Percentiles rank a stretch among this genome's conserved stretches.
Evolutionary conservation across 176 grass and related monocot species (phyloP).

Genomic region (Phoenix dactylifera): DNA sequence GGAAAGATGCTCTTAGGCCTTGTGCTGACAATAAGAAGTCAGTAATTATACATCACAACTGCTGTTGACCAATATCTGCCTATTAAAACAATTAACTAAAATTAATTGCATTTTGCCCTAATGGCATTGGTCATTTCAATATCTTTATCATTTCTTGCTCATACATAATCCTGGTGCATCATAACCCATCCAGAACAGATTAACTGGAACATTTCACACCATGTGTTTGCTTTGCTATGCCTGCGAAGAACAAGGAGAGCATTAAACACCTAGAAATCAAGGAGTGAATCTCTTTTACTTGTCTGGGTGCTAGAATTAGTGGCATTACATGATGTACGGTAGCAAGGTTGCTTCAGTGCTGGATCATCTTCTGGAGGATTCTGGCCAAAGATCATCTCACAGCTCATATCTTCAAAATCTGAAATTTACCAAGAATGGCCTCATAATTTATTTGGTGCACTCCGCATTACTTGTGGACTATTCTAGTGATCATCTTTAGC

Average conservation of each 20-base stretch:
- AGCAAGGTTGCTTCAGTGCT: conserved; percentile 86
- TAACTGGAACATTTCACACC: conserved; percentile 56
- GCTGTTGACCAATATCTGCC: too few species aligned
- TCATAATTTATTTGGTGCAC: conserved; percentile 11
- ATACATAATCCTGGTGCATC: too few species aligned
- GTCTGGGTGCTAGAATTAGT: not conserved
- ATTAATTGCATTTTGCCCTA: too few species aligned
- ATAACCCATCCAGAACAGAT: conserved; percentile 4
- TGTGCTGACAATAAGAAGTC: too few species aligned
- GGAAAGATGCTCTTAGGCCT: too few species aligned
- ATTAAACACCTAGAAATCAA: conserved; percentile 13
- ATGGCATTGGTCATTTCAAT: too few species aligned
- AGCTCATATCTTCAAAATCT: conserved; percentile 99
- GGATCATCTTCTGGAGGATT: conserved; percentile 81
- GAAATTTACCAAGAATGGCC: conserved; percentile 3
- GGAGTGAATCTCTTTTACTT: conserved; percentile 1
- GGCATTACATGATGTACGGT: conserved; percentile 48
- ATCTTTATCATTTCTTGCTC: too few species aligned
- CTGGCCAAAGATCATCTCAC: conserved; percentile 96
- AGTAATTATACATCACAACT: too few species aligned
- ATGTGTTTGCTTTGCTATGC: conserved; percentile 57
- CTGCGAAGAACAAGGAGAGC: conserved; percentile 32
- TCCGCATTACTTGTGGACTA: too few species aligned
- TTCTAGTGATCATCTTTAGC: too few species aligned
- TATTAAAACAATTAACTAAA: too few species aligned